These are phyloP conservation scores for Calonectria pseudoturangicola DNA, from an alignment of 2,329 filamentous ascomycete species.

Conservation along the genomic window DNA sequence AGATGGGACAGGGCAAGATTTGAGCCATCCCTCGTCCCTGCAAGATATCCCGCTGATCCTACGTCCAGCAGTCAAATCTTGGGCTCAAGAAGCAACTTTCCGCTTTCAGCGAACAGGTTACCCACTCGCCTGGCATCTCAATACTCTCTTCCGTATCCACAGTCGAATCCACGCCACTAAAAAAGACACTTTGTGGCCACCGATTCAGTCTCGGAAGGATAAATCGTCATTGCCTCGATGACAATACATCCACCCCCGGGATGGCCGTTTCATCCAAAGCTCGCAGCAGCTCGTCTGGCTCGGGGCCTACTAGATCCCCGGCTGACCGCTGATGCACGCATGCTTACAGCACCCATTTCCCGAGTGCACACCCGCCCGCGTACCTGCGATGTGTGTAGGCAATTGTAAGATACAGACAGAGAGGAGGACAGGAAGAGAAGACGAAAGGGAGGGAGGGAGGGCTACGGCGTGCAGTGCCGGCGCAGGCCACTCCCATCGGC, in stretches of 20 bases:
- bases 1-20: constrained; percentile 17
- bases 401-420: background rate
- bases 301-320: constrained; percentile 35
- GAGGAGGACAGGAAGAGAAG: background rate
- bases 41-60: constrained; percentile 21
- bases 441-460: background rate
- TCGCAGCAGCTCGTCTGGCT: constrained; percentile 15
- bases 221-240: constrained; percentile 38
- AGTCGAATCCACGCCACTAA: constrained; percentile 36
- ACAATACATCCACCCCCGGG: constrained; percentile 33
- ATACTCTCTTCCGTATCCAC: constrained; percentile 32
- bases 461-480: constrained; percentile 9
- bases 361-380: background rate
- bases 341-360: constrained; percentile 18
- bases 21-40: constrained; percentile 19
- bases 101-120: constrained; percentile 18
- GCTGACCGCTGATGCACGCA: constrained; percentile 10
- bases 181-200: constrained; percentile 34
- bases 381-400: background rate
- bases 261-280: constrained; percentile 41
- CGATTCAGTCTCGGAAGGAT: constrained; percentile 39
- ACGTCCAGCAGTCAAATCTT: constrained; percentile 17
- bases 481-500: constrained; percentile 4
- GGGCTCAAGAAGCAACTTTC: constrained; percentile 9
- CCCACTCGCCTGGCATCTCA: constrained; percentile 28